Base-by-base conservation (phyloP, 2,329 filamentous ascomycete genomes). In the Fusarium sp. region DNA sequence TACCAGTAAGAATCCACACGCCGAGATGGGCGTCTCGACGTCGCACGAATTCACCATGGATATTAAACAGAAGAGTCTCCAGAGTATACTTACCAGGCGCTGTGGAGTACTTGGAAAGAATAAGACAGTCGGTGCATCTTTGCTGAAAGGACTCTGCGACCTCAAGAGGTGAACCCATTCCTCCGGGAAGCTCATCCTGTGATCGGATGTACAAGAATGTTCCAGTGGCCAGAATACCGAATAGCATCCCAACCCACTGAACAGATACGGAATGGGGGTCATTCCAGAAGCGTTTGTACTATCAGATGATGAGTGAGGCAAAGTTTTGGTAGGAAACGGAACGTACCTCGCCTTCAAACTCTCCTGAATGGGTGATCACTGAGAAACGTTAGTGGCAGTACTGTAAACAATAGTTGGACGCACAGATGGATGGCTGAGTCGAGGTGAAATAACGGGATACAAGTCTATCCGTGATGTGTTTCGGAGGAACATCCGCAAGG, bases 391-490 rank as follows among this genome's bases (percentile, higher is more conserved):
- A 72, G 56, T 20, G 6, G 10, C 3, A 13, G 7, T 5, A 20
- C 4, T 22, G 0, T 1, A 5, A 1, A 8, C 2, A 16, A 15
- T 42, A 8, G 9, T 24, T 1, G 5, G 0, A 60, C 68, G 11
- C 38, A 75, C 72, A 61, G 4, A 59, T 74, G 5, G 63, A 63
- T n/a, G 73, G 73, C 4, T 71, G 45, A 7, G 65, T 70, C 0
- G 67, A 68, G 1, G 56, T 75, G 15, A 75, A 75, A 38, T 75
- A 75, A 0, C 71, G 70, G 1, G 73, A 74, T 1, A 74, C 71
- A 4, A 75, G 39, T 5, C 73, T 66, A 13, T 75, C 71, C 3
- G 60, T 51, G 8, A 74, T 50, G 3, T 50, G 57, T 3, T 61
- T 75, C 1, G 68, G 53, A 3, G 73, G 73, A 3, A 75, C 30